Evolutionary conservation across 2,329 filamentous ascomycete species (phyloP), one percentile per base, ranked within the genome.

Genomic region (Arthrobotrys entomopaga): DNA sequence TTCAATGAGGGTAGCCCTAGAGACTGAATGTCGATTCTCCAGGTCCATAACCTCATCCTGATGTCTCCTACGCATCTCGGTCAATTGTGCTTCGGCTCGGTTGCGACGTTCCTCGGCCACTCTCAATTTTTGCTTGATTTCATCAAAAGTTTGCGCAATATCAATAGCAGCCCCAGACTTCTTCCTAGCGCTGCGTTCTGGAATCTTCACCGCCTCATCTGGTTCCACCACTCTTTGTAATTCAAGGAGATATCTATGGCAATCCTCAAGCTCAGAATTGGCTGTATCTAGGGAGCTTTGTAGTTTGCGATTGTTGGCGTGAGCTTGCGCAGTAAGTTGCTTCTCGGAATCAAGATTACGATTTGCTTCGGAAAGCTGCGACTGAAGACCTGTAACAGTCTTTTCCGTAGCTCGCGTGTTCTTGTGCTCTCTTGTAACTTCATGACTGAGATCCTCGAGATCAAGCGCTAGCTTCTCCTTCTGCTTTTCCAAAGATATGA

Each of bases 361-460:
- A 79, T 97, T 96, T 13, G 89, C 89, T 80, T 98, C 95, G 7
- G 93, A 92, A 26, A 98, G 85, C 80, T 98, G 93, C 20, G 91
- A 87, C 5, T 89, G 91, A 71, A 90, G 87, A 40, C 88, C 90
- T 0, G 92, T 96, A 16, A 92, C 90, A 20, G 89, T 87, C 81
- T 97, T 96, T 82, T 98, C 94, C 2, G 93, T 94, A 80, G 91
- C 95, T 72, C 94, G 89, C 79, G 90, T 95, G 19, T 89, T 88
- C 83, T 97, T 96, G 79, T 93, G 92, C 82, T 97, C 94, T 29
- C 93, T 87, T 57, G 91, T 91, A 63, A 97, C 87, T 81, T 98
- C 93, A 78, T 98, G 94, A 78, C 92, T 96, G 40, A 97, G 84
- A 80, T 99, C 94, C 80, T 99, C 94, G 7, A 98, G 82, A 79